Evolutionary conservation across 2,329 filamentous ascomycete genomes (phyloP), one percentile per base, ranked within the genome.

Genomic region (Aspergillus sergii): DNA sequence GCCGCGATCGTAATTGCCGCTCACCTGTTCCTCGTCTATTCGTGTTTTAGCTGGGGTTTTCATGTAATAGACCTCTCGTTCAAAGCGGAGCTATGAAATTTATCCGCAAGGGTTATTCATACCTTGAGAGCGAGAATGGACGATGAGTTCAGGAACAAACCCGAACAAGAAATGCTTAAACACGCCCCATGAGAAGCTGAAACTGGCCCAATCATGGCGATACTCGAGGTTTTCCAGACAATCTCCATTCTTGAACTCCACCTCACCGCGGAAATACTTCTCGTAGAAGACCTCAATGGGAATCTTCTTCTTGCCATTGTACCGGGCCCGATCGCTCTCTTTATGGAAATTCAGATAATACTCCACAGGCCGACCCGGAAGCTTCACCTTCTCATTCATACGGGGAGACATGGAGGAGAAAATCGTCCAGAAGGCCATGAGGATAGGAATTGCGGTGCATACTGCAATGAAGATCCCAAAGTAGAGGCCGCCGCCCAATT

Each of bases 201-300:
- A 97, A 84, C 87, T 95, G 71, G 93, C 92, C 95, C 95, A 98
- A 80, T 99, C 95, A 77, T 98, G 94, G 74, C 95, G 87, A 83
- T 94, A 95, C 81, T 98, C 95, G 80, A 98, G 82, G 55, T 92
- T 84, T 76, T 98, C 94, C 66, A 98, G 86, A 73, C 86, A 88
- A 80, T 98, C 95, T 62, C 93, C 94, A 41, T 41, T 41, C 79
- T 97, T 98, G 86, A 97, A 94, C 71, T 97, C 93, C 67, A 97
- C 93, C 63, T 96, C 89, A 63, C 92, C 93, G 75, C 94, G 91
- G 80, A 98, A 96, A 85, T 97, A 98, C 91, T 94, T 96, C 81
- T 97, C 94, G 77, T 96, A 89, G 85, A 98, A 98, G 28, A 93
- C 96, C 83, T 96, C 90, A 75, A 80, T 80, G 60, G 78, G 78